Evolutionary conservation across 192 early-diverging fungal genomes (phyloP).

Genomic region (Entomortierella beljakovae): DNA sequence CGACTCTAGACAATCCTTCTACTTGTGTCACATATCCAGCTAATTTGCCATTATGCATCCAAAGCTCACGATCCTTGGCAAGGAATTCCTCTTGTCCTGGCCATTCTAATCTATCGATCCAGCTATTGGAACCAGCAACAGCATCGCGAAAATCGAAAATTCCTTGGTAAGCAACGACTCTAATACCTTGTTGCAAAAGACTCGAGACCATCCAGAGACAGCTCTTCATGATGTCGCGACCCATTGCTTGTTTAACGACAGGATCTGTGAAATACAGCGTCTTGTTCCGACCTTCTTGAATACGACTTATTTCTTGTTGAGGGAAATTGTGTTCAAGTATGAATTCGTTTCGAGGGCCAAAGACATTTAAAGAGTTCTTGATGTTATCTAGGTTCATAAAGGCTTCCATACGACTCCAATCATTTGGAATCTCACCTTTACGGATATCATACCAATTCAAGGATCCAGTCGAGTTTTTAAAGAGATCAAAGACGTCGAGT

Average conservation of each 20-base stretch:
- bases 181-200: conserved; percentile 64
- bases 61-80: conserved; percentile 61
- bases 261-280: conserved; percentile 31
- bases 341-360: conserved; percentile 57
- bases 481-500: conserved; percentile 70
- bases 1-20: conserved; percentile 65
- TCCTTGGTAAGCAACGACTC: conserved; percentile 78
- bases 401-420: conserved; percentile 68
- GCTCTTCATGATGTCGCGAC: conserved; percentile 75
- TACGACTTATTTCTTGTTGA: conserved; percentile 22
- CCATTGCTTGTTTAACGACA: conserved; percentile 17
- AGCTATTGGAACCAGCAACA: conserved; percentile 69
- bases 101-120: conserved; percentile 75
- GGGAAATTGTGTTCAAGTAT: conserved; percentile 18
- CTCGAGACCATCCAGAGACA: conserved; percentile 63
- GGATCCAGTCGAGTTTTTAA: conserved; percentile 73
- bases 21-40: conserved; percentile 72
- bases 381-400: conserved; percentile 67
- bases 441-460: conserved; percentile 87
- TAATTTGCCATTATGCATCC: conserved; percentile 51
- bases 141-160: conserved; percentile 90
- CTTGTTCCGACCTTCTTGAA: conserved; percentile 18
- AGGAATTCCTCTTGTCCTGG: conserved; percentile 57
- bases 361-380: conserved; percentile 72
- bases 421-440: conserved; percentile 68